These are phyloP conservation scores for Cutaneotrichosporon sp. DNA, from an alignment of 1,284 basidiomycete species.

Conservation along the genomic window DNA sequence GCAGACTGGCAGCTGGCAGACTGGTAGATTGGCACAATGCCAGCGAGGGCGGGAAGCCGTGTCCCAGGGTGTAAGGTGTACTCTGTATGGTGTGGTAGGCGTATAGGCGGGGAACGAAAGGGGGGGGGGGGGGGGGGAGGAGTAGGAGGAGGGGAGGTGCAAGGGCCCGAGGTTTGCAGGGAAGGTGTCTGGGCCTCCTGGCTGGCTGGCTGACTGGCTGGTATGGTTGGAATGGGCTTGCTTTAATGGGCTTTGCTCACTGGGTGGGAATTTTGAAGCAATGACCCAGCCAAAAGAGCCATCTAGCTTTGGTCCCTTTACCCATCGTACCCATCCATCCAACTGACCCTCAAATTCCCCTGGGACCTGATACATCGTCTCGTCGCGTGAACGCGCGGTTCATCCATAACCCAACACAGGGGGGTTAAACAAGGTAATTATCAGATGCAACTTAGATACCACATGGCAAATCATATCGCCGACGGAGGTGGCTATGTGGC, in stretches of 20 bases:
- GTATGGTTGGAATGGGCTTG: no score
- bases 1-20: neutral
- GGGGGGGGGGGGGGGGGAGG: neutral
- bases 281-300: neutral
- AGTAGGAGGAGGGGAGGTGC: neutral
- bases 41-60: slow-evolving; percentile 6
- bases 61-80: neutral
- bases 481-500: no score
- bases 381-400: neutral
- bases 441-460: no score
- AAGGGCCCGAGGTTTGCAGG: neutral
- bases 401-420: neutral
- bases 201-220: no score
- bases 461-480: no score
- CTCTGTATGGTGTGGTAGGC: neutral
- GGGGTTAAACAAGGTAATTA: neutral
- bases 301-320: neutral
- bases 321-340: neutral
- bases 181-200: neutral
- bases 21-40: neutral
- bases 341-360: neutral
- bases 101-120: neutral
- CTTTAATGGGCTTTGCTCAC: no score
- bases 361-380: slow-evolving; percentile 1
- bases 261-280: neutral